Base-by-base conservation (phyloP, 2,329 filamentous ascomycete genomes). In the Aureobasidium sp. region DNA sequence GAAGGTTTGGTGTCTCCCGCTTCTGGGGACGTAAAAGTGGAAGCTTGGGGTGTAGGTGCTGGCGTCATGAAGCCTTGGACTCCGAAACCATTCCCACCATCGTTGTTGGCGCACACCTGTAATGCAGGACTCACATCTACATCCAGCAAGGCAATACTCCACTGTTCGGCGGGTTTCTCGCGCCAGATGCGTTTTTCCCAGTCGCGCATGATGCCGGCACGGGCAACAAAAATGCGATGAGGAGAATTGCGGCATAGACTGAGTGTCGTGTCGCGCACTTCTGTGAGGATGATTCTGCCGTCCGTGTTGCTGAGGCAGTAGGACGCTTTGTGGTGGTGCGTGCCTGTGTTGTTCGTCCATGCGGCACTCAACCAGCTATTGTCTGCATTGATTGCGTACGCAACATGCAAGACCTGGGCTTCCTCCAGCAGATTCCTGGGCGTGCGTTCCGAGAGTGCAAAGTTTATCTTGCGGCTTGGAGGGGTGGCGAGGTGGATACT, bases 301-400 rank as follows among this genome's bases (percentile, higher is more conserved):
- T 64, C 62, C 5, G 64, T 86, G 78, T 17, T 84, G 78, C 48
- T 71, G 2, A 93, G 76, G 67, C 87, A 90, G 72, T 91, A 93
- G 0, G 88, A 87, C 0, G 85, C 82, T 17, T 82, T 89, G 66
- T 86, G 84, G 71, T 92, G 88, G 64, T 88, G 84, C 63, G 83
- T 84, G 1, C 90, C 90, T 29, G 83, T 82, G 66, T 85, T 90
- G 70, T 95, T 89, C 1, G 87, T 90, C 90, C 90, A 95, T 0
- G 88, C 87, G 6, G 85, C 88, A 14, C 86, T 87, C 40, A 94
- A 76, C 91, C 91, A 96, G 9, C 86, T 79, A 22, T 87, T 84
- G 70, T 93, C 89, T 12, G 86, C 78, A 68, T 89, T 92, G 61
- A 86, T 81, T 1, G 88, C 84, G 69, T 95, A 95, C 1, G 87